These are phyloP conservation scores for Lagenidium giganteum DNA, from an alignment of 352 stramenopile species.

Conservation along the genomic window DNA sequence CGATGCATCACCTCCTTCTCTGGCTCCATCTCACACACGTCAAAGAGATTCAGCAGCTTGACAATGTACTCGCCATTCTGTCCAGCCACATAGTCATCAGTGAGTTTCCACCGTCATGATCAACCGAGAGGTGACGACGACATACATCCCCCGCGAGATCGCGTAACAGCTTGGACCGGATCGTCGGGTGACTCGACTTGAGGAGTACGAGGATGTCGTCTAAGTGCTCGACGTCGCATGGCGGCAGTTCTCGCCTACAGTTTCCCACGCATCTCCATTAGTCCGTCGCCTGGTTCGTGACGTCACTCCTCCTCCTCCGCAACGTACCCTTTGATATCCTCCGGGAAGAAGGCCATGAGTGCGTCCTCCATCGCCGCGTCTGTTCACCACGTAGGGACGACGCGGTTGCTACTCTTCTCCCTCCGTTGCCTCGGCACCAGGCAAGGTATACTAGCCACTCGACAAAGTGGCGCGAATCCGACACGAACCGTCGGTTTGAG, in stretches of 20 bases:
- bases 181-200: slow-evolving; percentile 49
- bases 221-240: slow-evolving; percentile 59
- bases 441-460: too few species aligned
- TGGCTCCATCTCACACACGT: slow-evolving; percentile 59
- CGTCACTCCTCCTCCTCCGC: slow-evolving; percentile 6
- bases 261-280: too few species aligned
- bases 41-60: slow-evolving; percentile 71
- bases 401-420: too few species aligned
- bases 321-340: slow-evolving; percentile 51
- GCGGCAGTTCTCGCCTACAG: slow-evolving; percentile 47
- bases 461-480: too few species aligned
- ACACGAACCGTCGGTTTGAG: too few species aligned
- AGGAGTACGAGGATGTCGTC: slow-evolving; percentile 57
- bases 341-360: slow-evolving; percentile 55
- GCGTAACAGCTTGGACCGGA: slow-evolving; percentile 41
- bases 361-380: too few species aligned
- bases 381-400: too few species aligned
- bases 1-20: slow-evolving; percentile 54
- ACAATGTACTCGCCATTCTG: slow-evolving; percentile 70
- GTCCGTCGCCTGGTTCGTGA: too few species aligned
- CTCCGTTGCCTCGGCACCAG: too few species aligned
- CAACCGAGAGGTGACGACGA: neutral
- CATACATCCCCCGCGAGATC: slow-evolving; percentile 42
- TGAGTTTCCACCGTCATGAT: slow-evolving; percentile 1
- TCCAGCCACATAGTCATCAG: neutral